Conservation (phyloP, 257 asterid species). For the Nicotiana knightiana region DNA sequence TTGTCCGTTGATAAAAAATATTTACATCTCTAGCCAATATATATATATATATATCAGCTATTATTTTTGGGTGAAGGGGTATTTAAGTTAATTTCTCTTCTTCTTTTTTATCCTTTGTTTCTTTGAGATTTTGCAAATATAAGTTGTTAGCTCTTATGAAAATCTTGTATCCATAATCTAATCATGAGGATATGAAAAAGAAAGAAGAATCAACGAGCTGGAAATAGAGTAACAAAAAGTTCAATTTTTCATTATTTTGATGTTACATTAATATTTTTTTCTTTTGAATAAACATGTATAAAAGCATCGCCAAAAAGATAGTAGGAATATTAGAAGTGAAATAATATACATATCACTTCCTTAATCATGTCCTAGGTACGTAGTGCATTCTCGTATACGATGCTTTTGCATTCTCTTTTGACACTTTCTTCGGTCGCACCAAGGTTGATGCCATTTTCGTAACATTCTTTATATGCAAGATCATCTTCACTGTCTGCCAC, state of each 20-base stretch:
- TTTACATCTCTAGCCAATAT: too few species aligned
- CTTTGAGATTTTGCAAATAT: neutral
- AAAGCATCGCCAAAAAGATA: neutral
- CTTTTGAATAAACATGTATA: neutral
- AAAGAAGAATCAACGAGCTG: neutral
- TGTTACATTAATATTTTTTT: neutral
- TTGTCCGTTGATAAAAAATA: too few species aligned
- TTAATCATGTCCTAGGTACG: too few species aligned
- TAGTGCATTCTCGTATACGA: neutral
- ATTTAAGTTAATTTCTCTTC: too few species aligned
- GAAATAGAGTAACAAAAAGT: neutral
- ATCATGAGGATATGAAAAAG: neutral
- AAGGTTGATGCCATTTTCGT: neutral
- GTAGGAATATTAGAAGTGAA: neutral
- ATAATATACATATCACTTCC: neutral
- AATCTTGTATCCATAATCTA: neutral
- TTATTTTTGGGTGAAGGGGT: too few species aligned
- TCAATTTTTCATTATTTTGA: neutral
- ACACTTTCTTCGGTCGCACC: conserved; percentile 3
- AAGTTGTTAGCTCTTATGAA: neutral
- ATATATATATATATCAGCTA: too few species aligned
- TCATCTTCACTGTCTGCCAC: neutral
- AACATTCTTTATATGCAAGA: neutral
- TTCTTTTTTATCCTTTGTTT: too few species aligned
- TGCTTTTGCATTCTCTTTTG: neutral